Base-by-base conservation (phyloP, 106 monocot genomes). In the Dendrobium huoshanense region DNA sequence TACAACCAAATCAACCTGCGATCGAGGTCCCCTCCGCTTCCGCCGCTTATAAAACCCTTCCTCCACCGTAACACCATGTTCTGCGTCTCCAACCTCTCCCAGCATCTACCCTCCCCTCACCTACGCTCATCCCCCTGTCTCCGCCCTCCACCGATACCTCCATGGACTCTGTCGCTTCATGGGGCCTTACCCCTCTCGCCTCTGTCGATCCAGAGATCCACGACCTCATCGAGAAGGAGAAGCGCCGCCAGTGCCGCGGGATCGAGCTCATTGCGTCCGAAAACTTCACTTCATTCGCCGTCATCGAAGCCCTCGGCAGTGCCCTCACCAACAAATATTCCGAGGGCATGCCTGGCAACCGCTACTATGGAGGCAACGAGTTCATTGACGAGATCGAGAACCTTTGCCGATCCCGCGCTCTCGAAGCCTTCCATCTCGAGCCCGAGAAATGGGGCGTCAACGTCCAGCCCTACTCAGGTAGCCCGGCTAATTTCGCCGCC, bases 271-370 rank as follows among this genome's bases (percentile, higher is more conserved):
- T 93, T 81, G 90, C 90, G 67, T 90, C 92, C 41, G 88, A 93
- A 81, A 90, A 90, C 84, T 90, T 90, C 92, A 90, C 90, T 55
- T 90, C 90, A 67, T 85, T 90, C 88, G 88, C 90, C 75, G 88
- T 93, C 77, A 93, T 93, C 78, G 86, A 93, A 67, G 88, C 92
- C 79, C 90, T 93, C 64, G 92, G 88, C 77, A 85, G 83, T 78
- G 77, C 92, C 73, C 88, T 90, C 74, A 93, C 93, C 78, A 93
- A 90, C 82, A 93, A 93, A 85, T 93, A 93, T 90, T 93, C 93
- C 73, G 88, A 90, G 78, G 90, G 93, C 58, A 93, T 93, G 90
- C 93, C 90, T 17, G 93, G 90, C 20, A 90, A 88, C 85, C 88
- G 90, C 25, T 93, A 93, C 88, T 93, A 93, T 81, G 93, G 90